Percentiles rank a stretch among this genome's conserved stretches.
phyloP scores from a whole-genome alignment of 345 rosid species.

The Pelargonium nanum region DNA sequence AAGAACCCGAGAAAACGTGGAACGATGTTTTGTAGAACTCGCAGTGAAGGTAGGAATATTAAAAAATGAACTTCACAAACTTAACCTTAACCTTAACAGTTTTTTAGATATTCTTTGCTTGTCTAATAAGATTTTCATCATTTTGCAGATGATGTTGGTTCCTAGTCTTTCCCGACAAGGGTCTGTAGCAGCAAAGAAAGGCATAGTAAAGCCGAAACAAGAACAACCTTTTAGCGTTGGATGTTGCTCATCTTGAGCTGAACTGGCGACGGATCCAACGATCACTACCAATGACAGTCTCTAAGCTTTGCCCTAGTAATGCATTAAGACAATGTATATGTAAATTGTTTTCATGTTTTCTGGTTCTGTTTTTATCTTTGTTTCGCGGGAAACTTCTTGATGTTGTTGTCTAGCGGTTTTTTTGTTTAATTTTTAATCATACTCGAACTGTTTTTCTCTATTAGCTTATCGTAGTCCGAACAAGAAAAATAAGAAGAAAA shows the following conservation, averaged over 20 bases:
- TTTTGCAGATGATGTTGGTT: conserved; percentile 62
- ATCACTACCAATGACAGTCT: no score
- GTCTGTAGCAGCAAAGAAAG: background rate
- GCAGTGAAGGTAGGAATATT: conserved; percentile 45
- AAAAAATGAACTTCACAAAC: background rate
- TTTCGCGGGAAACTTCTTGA: no score
- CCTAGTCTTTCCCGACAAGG: conserved; percentile 62
- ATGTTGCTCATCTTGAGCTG: background rate
- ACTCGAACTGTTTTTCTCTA: no score
- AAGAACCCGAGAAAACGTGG: conserved; percentile 71
- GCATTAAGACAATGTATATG: background rate
- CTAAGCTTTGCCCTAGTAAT: background rate
- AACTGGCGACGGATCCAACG: no score
- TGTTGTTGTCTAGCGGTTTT: no score
- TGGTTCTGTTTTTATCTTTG: background rate
- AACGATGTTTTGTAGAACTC: conserved; percentile 74
- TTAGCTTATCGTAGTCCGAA: no score
- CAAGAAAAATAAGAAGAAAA: no score
- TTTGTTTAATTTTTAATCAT: no score
- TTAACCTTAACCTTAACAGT: background rate
- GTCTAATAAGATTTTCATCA: background rate
- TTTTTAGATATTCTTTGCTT: background rate
- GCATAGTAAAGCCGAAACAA: background rate
- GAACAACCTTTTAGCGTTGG: background rate
- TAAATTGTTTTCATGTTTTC: background rate